A percentile compares a stretch with the other conserved stretches of the same genome.
These are phyloP conservation scores for Salix exigua DNA, from an alignment of 345 rosid genomes.

Conservation along the genomic window DNA sequence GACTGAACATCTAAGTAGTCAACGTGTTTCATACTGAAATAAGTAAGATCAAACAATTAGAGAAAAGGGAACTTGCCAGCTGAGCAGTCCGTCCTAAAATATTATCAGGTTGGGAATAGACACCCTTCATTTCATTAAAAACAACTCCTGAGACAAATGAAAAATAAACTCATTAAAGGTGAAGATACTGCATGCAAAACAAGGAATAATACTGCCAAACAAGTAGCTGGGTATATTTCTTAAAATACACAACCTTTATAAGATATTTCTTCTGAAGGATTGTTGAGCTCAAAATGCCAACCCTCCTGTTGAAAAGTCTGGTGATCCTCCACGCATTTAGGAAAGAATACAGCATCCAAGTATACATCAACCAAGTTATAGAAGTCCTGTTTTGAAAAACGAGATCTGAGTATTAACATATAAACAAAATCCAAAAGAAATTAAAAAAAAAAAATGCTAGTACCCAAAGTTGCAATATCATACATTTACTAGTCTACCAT, in stretches of 20 bases:
- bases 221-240: neutral
- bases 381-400: constrained; percentile 61
- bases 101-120: constrained; percentile 96
- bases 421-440: neutral
- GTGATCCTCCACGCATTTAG: constrained; percentile 82
- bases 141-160: constrained; percentile 73
- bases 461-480: neutral
- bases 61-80: constrained; percentile 48
- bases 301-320: constrained; percentile 98
- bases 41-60: neutral
- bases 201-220: neutral
- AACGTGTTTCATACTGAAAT: neutral
- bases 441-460: too few relatives aligned
- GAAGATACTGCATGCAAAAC: neutral
- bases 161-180: neutral
- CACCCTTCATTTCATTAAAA: constrained; percentile 98
- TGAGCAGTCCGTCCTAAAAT: constrained; percentile 73
- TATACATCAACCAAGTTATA: constrained; percentile 95
- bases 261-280: constrained; percentile 80
- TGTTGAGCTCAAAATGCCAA: constrained; percentile 92
- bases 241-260: constrained; percentile 61
- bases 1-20: neutral
- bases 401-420: neutral
- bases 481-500: neutral
- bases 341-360: constrained; percentile 96